phyloP scores from a whole-genome alignment of 192 early-diverging fungal species.

The Coemansia guatemalensis region DNA sequence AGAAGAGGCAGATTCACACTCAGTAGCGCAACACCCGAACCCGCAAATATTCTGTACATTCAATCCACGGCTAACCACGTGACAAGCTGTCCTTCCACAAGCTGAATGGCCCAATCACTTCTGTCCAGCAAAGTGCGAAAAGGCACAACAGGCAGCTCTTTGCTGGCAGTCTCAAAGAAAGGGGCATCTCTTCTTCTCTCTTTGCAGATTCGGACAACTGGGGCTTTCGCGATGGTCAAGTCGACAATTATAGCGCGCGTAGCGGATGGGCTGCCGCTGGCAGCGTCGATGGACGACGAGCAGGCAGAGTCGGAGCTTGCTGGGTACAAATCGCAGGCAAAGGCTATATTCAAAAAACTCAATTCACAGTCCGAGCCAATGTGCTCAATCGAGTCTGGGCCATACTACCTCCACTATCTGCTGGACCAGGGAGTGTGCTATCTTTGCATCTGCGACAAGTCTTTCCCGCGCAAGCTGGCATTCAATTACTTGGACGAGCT shows the following conservation, averaged over 20 bases:
- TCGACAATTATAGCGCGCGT: conserved; percentile 93
- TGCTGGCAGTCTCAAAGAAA: neutral
- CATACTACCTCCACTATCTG: conserved; percentile 89
- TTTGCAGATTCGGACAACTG: neutral
- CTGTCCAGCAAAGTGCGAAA: neutral
- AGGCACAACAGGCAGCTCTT: neutral
- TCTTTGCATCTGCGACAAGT: conserved; percentile 89
- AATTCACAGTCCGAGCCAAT: conserved; percentile 80
- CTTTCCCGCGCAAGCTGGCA: conserved; percentile 89
- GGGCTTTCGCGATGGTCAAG: conserved; percentile 70
- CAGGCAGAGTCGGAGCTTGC: conserved; percentile 78
- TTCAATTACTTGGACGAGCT: conserved; percentile 96
- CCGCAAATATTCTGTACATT: no score
- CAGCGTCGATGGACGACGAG: conserved; percentile 94
- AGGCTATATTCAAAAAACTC: conserved; percentile 87
- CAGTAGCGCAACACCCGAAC: neutral
- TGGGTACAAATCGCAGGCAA: conserved; percentile 93
- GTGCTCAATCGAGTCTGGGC: conserved; percentile 94
- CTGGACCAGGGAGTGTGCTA: conserved; percentile 94
- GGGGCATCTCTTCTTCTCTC: neutral
- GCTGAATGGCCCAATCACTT: neutral
- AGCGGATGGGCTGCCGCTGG: conserved; percentile 89
- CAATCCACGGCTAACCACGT: neutral
- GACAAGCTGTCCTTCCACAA: neutral
- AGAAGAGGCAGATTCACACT: neutral